Conservation (phyloP, 805 yeast species). For the Suhomyces pyralidae region DNA sequence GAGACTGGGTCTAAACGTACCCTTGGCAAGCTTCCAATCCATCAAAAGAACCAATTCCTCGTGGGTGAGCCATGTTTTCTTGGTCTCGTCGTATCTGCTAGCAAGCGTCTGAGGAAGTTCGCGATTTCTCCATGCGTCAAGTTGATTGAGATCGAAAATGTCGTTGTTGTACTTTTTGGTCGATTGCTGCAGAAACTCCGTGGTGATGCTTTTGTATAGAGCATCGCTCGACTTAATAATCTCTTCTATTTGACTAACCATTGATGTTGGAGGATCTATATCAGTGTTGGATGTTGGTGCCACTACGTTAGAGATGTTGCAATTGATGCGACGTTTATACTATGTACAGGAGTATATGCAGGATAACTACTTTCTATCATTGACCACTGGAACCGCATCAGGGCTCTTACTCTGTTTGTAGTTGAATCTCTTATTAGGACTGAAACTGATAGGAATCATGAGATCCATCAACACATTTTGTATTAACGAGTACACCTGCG, state of each 20-base stretch:
- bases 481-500: slow-evolving; percentile 69
- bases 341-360: neutral
- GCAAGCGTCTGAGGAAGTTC: slow-evolving; percentile 27
- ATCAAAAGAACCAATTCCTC: slow-evolving; percentile 39
- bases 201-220: slow-evolving; percentile 26
- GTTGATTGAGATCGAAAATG: slow-evolving; percentile 26
- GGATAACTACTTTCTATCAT: neutral
- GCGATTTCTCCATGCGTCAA: slow-evolving; percentile 37
- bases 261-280: neutral
- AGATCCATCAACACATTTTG: slow-evolving; percentile 74
- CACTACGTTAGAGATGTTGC: too few species aligned
- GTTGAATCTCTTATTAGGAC: slow-evolving; percentile 40
- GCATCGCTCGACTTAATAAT: slow-evolving; percentile 17
- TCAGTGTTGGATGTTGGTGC: neutral
- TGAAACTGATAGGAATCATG: slow-evolving; percentile 55
- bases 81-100: slow-evolving; percentile 18
- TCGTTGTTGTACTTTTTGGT: slow-evolving; percentile 23
- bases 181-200: slow-evolving; percentile 25
- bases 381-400: neutral
- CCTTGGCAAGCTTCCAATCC: slow-evolving; percentile 48
- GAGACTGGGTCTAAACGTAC: slow-evolving; percentile 44
- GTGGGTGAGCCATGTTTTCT: slow-evolving; percentile 30
- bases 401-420: slow-evolving; percentile 9
- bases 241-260: neutral
- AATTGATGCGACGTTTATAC: neutral